These are phyloP conservation scores for Byssoonygena ceratinophila DNA, from an alignment of 2,329 filamentous ascomycete species.

Conservation along the genomic window DNA sequence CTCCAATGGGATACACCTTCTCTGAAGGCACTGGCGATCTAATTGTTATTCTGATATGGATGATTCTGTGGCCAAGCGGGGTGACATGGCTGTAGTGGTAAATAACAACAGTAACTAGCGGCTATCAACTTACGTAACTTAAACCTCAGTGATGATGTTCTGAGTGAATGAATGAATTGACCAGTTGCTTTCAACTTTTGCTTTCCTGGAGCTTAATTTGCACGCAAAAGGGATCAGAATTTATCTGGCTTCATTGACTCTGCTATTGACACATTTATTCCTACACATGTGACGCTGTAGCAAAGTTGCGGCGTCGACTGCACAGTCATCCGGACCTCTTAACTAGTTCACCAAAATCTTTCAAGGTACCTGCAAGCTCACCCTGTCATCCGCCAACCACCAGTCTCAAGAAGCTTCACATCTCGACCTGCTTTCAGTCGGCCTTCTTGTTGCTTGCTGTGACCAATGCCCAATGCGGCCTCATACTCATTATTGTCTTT, in stretches of 20 bases:
- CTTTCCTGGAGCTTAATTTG: not conserved
- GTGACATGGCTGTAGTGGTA: not conserved
- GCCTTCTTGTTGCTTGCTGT: not conserved
- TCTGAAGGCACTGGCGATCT: no score
- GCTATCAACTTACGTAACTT: no score
- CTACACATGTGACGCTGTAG: not conserved
- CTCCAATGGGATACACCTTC: no score
- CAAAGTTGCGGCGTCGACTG: not conserved
- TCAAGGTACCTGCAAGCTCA: constrained; percentile 3
- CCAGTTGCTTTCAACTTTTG: no score
- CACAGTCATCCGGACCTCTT: not conserved
- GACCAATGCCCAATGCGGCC: constrained; percentile 13
- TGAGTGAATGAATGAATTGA: no score
- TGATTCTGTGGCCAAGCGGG: not conserved
- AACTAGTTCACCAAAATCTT: not conserved
- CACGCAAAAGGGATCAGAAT: not conserved
- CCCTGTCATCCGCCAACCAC: not conserved
- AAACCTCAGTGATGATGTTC: no score
- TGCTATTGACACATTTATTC: no score
- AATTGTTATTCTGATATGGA: no score
- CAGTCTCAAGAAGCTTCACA: constrained; percentile 4
- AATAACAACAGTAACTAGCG: not conserved
- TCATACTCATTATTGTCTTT: constrained; percentile 9
- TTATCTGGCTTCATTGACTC: no score
- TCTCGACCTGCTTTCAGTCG: not conserved